These are phyloP conservation scores for Moesziomyces sp. DNA, from an alignment of 1,284 basidiomycete genomes.

Conservation along the genomic window DNA sequence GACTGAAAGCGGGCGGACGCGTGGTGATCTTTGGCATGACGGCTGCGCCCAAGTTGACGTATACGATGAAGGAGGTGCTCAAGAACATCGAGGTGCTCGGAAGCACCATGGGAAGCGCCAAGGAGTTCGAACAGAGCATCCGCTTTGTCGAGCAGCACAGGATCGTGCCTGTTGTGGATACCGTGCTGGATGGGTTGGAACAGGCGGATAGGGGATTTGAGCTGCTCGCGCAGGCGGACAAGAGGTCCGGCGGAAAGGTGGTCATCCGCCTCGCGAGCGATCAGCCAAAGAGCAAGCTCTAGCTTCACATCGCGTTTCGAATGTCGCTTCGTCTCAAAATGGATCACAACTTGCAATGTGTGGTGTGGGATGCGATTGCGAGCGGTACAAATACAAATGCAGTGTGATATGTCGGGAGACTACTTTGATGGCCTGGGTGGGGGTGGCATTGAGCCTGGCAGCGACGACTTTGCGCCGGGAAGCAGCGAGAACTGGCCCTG, in stretches of 20 bases:
- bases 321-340: not conserved
- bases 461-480: constrained; percentile 31
- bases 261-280: constrained; percentile 42
- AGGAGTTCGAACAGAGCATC: constrained; percentile 79
- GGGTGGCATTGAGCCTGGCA: constrained; percentile 38
- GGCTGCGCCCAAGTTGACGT: constrained; percentile 72
- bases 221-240: constrained; percentile 58
- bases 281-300: constrained; percentile 30
- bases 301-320: not conserved
- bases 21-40: constrained; percentile 78
- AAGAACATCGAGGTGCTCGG: constrained; percentile 79
- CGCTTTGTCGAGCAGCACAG: constrained; percentile 76
- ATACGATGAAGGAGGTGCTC: constrained; percentile 84
- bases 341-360: not conserved
- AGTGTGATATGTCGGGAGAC: not conserved
- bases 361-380: not conserved
- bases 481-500: constrained; percentile 66
- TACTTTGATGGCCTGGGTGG: constrained; percentile 23
- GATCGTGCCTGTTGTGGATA: constrained; percentile 80
- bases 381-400: constrained; percentile 25
- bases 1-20: constrained; percentile 77
- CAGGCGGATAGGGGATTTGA: constrained; percentile 78
- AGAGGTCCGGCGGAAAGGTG: constrained; percentile 62
- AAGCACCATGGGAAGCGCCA: constrained; percentile 83
- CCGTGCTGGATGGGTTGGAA: constrained; percentile 78